Evolutionary conservation across 495 filamentous ascomycete genomes (phyloP).

Genomic region (Chaetomium fimeti): DNA sequence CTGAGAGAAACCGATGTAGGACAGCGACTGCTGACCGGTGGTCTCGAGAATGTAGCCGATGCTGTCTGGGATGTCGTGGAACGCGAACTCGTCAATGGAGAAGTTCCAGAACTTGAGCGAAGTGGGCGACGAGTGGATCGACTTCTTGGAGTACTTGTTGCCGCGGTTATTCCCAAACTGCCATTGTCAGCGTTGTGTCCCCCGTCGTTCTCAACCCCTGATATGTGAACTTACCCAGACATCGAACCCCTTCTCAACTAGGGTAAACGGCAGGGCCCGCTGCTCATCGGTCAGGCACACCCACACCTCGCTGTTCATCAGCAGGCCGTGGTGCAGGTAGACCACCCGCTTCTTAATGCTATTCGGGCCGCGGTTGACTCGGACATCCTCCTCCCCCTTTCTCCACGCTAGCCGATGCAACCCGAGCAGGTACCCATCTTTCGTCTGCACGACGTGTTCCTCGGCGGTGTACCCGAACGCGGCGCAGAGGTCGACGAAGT

Average conservation of each 20-base stretch:
- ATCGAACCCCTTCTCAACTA: constrained; percentile 92
- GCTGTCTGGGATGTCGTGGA: constrained; percentile 93
- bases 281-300: constrained; percentile 85
- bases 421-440: constrained; percentile 90
- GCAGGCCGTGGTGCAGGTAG: constrained; percentile 91
- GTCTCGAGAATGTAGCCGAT: constrained; percentile 88
- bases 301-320: constrained; percentile 99
- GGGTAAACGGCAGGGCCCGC: constrained; percentile 78
- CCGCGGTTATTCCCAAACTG: constrained; percentile 93
- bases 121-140: constrained; percentile 65
- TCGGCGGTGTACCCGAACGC: constrained; percentile 88
- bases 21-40: constrained; percentile 78
- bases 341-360: constrained; percentile 80
- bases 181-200: constrained; percentile 7
- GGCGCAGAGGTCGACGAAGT: constrained; percentile 89
- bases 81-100: constrained; percentile 96
- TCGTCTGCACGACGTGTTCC: constrained; percentile 92
- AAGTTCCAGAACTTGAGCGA: constrained; percentile 91
- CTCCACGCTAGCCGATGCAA: constrained; percentile 82
- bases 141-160: constrained; percentile 99
- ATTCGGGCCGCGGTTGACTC: constrained; percentile 69
- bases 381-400: constrained; percentile 70
- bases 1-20: constrained; percentile 95
- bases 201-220: too few species aligned
- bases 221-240: constrained; percentile 68